phyloP scores from a whole-genome alignment of 306 rosid species.

The Medicago arabica region DNA sequence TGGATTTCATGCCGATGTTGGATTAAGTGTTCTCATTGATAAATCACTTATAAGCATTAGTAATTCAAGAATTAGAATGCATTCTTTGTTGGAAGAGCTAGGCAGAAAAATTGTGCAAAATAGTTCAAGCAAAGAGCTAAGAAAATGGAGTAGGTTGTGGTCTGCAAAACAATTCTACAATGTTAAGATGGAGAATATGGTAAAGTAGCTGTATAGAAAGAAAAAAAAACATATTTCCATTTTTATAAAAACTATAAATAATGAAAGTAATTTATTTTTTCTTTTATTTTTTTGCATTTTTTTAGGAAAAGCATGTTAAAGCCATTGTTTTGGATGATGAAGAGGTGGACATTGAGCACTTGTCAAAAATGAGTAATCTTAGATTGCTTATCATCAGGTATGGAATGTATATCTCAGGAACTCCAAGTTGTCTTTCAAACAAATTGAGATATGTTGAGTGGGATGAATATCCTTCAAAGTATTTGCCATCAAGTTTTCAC shows the following conservation, averaged over 20 bases:
- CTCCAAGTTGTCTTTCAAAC: background rate
- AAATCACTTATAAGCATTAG: background rate
- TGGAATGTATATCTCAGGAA: too few species aligned
- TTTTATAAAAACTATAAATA: background rate
- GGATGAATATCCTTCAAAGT: background rate
- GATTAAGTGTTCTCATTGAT: background rate
- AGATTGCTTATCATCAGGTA: too few species aligned
- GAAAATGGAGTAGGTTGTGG: too few species aligned
- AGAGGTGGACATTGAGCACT: too few species aligned
- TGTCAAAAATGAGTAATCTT: too few species aligned
- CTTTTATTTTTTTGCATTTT: background rate
- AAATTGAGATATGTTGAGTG: background rate
- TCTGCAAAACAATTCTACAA: too few species aligned
- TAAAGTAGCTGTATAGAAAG: too few species aligned
- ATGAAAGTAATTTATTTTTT: background rate
- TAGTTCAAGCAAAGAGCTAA: background rate
- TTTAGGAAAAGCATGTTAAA: constrained; percentile 7
- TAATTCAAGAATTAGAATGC: background rate
- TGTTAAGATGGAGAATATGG: too few species aligned
- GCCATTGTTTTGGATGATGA: background rate
- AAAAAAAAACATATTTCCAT: background rate
- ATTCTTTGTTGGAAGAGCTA: constrained; percentile 15
- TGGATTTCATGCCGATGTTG: background rate
- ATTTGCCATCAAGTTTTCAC: constrained; percentile 22
- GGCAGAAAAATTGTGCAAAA: constrained; percentile 22